Evolutionary conservation across 1,284 basidiomycete genomes (phyloP), one percentile per base, ranked within the genome.

Genomic region (Sparassis latifolia): DNA sequence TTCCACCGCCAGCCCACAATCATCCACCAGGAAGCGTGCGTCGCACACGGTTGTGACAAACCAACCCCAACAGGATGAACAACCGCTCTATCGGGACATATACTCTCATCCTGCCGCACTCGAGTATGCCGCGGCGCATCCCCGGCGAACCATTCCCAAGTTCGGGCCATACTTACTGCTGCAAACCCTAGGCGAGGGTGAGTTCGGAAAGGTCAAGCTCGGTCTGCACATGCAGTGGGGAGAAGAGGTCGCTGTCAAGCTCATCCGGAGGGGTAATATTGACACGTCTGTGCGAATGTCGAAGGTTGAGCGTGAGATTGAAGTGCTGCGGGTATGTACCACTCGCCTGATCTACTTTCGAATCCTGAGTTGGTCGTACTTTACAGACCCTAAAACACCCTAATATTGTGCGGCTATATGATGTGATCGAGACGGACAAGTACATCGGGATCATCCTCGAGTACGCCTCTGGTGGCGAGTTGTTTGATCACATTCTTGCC

Each of bases 371-470:
- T 52, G 46, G 49, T 43, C 51, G 44, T 33, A 33, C 39, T 39
- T n/a, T 47, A 53, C 55, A 96, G 92, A 85, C 83, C 52, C 80
- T 99, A 53, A 92, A 95, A 65, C 97, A 99, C 61, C 97, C 97
- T 1, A 98, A 99, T 69, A 99, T 99, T 67, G 97, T 99, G 32
- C 86, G 94, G 33, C 78, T 99, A 49, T 97, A 97, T 79, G 97
- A 99, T 68, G 95, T 98, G 39, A 97, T 99, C 61, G 95, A 99
- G 71, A 98, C 97, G 2, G 96, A 98, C 75, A 97, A 97, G 70
- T 99, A 98, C 74, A 98, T 99, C 61, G 97, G 97, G 40, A 99
- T 99, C 66, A 97, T 99, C 57, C 82, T 99, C 58, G 97, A 99
- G 69, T 99, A 97, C 66, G 97, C 96, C 39, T 95, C 92, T 1